These are phyloP conservation scores for Ceratocystis lukuohia DNA, from an alignment of 2,329 filamentous ascomycete species.

Conservation along the genomic window DNA sequence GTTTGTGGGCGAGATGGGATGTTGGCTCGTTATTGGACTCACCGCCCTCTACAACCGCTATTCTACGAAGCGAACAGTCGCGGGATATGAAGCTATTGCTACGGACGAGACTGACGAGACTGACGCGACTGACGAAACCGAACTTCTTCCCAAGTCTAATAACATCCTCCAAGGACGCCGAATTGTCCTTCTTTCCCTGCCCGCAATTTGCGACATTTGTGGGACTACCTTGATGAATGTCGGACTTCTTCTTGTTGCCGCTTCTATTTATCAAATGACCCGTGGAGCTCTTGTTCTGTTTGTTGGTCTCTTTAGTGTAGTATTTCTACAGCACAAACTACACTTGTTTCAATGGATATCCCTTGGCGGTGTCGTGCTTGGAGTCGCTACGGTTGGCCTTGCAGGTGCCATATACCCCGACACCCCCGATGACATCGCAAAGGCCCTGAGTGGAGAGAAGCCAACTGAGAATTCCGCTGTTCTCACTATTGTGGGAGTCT, in stretches of 20 bases:
- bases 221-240: slow-evolving; percentile 97
- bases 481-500: slow-evolving; percentile 67
- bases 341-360: slow-evolving; percentile 86
- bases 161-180: slow-evolving; percentile 57
- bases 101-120: slow-evolving; percentile 34
- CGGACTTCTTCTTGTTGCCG: slow-evolving; percentile 81
- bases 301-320: slow-evolving; percentile 84
- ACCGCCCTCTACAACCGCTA: slow-evolving; percentile 51
- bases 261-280: slow-evolving; percentile 98
- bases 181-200: slow-evolving; percentile 64
- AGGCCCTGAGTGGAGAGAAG: slow-evolving; percentile 27
- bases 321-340: slow-evolving; percentile 71
- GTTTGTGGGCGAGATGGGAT: slow-evolving; percentile 93
- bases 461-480: slow-evolving; percentile 26
- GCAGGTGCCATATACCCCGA: slow-evolving; percentile 72
- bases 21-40: slow-evolving; percentile 75
- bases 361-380: slow-evolving; percentile 71
- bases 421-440: slow-evolving; percentile 26
- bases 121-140: slow-evolving; percentile 29
- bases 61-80: slow-evolving; percentile 33
- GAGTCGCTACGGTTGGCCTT: slow-evolving; percentile 80
- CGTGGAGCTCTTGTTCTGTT: slow-evolving; percentile 88
- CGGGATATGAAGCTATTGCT: slow-evolving; percentile 53
- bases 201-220: slow-evolving; percentile 84
- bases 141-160: slow-evolving; percentile 35